Conservation (phyloP, 352 stramenopile species). For the Phytopythium vexans region DNA sequence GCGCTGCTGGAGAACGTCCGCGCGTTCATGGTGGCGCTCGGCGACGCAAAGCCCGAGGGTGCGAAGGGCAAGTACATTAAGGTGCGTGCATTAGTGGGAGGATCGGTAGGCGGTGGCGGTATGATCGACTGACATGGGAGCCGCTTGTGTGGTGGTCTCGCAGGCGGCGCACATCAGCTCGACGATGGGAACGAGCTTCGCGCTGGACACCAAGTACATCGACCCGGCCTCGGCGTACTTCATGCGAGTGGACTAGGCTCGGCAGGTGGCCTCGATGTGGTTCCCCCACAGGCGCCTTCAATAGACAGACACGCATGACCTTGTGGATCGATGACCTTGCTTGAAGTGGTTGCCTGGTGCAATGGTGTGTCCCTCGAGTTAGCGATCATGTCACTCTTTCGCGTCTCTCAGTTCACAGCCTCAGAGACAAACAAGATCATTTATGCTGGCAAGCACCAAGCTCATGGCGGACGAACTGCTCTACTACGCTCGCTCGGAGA, state of each 20-base stretch:
- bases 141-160: neutral
- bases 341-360: too few species aligned
- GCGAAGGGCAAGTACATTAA: slow-evolving; percentile 95
- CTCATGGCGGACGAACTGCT: slow-evolving; percentile 67
- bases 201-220: slow-evolving; percentile 82
- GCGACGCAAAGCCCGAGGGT: slow-evolving; percentile 89
- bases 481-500: slow-evolving; percentile 73
- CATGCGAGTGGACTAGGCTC: slow-evolving; percentile 78
- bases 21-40: slow-evolving; percentile 90
- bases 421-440: neutral
- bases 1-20: slow-evolving; percentile 91
- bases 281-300: neutral
- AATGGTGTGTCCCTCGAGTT: neutral
- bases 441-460: slow-evolving; percentile 19
- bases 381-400: too few species aligned
- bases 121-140: neutral
- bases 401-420: too few species aligned
- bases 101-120: neutral
- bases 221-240: slow-evolving; percentile 80
- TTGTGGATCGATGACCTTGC: too few species aligned
- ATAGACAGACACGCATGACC: slow-evolving; percentile 7
- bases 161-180: slow-evolving; percentile 81
- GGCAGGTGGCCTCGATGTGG: slow-evolving; percentile 4
- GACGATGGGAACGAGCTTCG: slow-evolving; percentile 78
- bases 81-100: slow-evolving; percentile 10